Conservation (phyloP, 1,284 basidiomycete species). For the Apiotrichum siamense region DNA sequence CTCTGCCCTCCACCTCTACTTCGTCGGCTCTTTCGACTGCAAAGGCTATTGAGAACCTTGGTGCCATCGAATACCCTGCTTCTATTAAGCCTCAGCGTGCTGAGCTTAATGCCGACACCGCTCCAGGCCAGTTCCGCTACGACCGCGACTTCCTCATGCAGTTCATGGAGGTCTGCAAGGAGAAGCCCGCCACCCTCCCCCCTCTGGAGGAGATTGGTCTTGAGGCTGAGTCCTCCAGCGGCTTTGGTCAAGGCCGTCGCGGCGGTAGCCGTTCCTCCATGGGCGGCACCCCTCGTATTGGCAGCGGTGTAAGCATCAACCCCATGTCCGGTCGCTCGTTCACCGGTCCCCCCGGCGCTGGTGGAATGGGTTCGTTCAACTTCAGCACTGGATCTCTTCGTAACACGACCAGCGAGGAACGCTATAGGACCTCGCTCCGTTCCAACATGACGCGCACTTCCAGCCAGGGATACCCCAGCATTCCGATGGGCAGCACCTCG, state of each 20-base stretch:
- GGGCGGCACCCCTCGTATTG: slow-evolving; percentile 10
- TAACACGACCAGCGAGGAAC: slow-evolving; percentile 62
- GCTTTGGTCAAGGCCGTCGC: slow-evolving; percentile 28
- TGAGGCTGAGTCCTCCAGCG: slow-evolving; percentile 61
- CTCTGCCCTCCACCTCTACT: slow-evolving; percentile 27
- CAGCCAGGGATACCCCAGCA: slow-evolving; percentile 56
- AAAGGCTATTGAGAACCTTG: slow-evolving; percentile 75
- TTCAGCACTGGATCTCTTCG: slow-evolving; percentile 54
- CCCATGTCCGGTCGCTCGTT: not conserved
- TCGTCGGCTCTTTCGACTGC: slow-evolving; percentile 68
- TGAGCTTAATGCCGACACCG: slow-evolving; percentile 75
- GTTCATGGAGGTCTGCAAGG: slow-evolving; percentile 92
- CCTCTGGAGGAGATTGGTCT: slow-evolving; percentile 87
- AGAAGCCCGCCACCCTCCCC: slow-evolving; percentile 85
- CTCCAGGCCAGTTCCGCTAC: slow-evolving; percentile 89
- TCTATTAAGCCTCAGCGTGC: slow-evolving; percentile 74
- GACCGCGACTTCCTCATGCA: slow-evolving; percentile 96
- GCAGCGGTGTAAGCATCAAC: slow-evolving; percentile 24
- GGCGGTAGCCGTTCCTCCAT: slow-evolving; percentile 23
- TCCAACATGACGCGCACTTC: slow-evolving; percentile 61
- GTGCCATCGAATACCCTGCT: slow-evolving; percentile 72
- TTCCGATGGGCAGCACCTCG: slow-evolving; percentile 24
- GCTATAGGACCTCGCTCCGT: slow-evolving; percentile 51
- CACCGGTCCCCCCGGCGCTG: not conserved
- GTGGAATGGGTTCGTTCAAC: slow-evolving; percentile 52